A percentile compares a stretch with the other conserved stretches of the same genome.
Evolutionary conservation across 352 stramenopile species (phyloP).

Genomic region (Globisporangium paddicum): DNA sequence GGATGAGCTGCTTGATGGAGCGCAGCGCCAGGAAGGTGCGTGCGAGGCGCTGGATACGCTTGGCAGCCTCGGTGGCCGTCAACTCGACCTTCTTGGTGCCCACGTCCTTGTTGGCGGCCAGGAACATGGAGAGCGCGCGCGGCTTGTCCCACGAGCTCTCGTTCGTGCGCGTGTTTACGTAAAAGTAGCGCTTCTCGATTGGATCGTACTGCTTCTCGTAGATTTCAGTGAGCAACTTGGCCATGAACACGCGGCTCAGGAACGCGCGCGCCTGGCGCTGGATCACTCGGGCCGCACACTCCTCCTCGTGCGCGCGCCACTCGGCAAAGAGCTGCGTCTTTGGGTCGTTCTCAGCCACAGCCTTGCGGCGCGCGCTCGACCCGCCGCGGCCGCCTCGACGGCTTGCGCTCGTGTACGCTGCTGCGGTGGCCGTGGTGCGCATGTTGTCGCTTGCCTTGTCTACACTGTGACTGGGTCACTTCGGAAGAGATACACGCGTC

Average conservation of each 20-base stretch:
- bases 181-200: constrained; percentile 53
- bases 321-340: constrained; percentile 45
- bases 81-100: constrained; percentile 10
- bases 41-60: constrained; percentile 43
- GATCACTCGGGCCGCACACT: constrained; percentile 38
- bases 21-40: constrained; percentile 35
- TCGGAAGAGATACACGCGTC: not conserved
- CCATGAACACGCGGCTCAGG: constrained; percentile 36
- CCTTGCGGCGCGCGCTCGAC: constrained; percentile 20
- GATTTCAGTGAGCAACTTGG: constrained; percentile 28
- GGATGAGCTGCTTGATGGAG: constrained; percentile 37
- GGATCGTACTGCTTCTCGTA: constrained; percentile 66
- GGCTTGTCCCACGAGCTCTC: constrained; percentile 58
- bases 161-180: constrained; percentile 63
- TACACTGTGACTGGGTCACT: too few relatives aligned
- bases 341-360: constrained; percentile 13
- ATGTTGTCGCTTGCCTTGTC: constrained; percentile 2
- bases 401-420: constrained; percentile 9
- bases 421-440: not conserved
- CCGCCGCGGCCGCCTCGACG: constrained; percentile 21
- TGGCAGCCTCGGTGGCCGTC: constrained; percentile 26
- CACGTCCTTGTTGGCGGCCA: constrained; percentile 19
- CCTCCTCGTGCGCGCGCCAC: constrained; percentile 55
- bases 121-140: constrained; percentile 36
- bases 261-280: constrained; percentile 35